These are phyloP conservation scores for Aurantiochytrium sp. DNA, from an alignment of 108 stramenopile species.

Conservation along the genomic window DNA sequence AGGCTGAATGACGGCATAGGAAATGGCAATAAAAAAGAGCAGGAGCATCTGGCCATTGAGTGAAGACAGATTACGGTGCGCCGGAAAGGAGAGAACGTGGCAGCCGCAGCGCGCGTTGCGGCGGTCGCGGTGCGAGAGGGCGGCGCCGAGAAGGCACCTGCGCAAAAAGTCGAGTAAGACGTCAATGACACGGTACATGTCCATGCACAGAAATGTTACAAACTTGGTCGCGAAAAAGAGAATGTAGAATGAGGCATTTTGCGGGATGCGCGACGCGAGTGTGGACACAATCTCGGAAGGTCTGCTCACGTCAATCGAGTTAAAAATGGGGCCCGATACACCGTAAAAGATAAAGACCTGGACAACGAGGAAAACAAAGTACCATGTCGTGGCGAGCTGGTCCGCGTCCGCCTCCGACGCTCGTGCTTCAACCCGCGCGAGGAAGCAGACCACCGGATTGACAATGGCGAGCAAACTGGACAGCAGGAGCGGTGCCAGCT, in stretches of 20 bases:
- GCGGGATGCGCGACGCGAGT: not conserved
- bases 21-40: not conserved
- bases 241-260: not conserved
- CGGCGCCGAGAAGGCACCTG: not conserved
- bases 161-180: not conserved
- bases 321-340: not conserved
- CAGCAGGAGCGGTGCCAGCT: not conserved
- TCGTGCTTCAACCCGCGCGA: not conserved
- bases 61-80: not conserved
- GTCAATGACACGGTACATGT: not conserved
- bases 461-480: not conserved
- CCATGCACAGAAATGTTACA: not conserved
- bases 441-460: not conserved
- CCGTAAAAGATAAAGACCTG: conserved; percentile 20
- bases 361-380: not conserved
- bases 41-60: conserved; percentile 7
- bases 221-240: not conserved
- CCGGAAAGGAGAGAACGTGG: not conserved
- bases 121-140: not conserved
- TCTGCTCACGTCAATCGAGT: not conserved
- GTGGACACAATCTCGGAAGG: not conserved
- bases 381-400: conserved; percentile 5
- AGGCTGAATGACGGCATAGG: not conserved
- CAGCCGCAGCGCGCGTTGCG: not conserved
- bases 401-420: not conserved